Evolutionary conservation across 306 rosid species (phyloP).

Genomic region (Pyrus communis): DNA sequence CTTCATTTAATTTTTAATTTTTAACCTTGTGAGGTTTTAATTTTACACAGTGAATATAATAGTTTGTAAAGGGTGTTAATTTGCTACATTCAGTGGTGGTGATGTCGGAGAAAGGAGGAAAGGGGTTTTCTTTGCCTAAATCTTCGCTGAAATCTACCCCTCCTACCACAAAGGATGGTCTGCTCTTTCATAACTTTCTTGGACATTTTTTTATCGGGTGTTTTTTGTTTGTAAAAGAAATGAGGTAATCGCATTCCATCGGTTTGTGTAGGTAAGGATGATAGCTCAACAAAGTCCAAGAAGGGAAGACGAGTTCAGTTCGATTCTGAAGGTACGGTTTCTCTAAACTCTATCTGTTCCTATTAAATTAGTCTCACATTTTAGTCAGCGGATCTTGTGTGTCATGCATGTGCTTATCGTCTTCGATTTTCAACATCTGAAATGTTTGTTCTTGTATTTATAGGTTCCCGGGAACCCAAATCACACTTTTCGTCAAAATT

Average conservation of each 20-base stretch:
- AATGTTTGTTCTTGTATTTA: background rate
- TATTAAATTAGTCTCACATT: background rate
- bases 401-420: slow-evolving; percentile 1
- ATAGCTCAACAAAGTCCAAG: slow-evolving; percentile 51
- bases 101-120: slow-evolving; percentile 74
- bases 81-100: slow-evolving; percentile 7
- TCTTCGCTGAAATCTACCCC: slow-evolving; percentile 29
- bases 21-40: background rate
- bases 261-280: slow-evolving; percentile 52
- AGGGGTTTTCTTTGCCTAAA: slow-evolving; percentile 34
- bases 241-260: background rate
- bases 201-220: background rate
- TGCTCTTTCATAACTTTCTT: background rate
- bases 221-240: background rate
- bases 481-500: slow-evolving; percentile 17
- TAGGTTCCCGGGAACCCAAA: slow-evolving; percentile 29
- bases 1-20: background rate
- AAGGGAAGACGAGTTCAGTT: slow-evolving; percentile 77
- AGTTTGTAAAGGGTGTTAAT: background rate
- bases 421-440: background rate
- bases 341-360: background rate
- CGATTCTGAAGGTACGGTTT: slow-evolving; percentile 39
- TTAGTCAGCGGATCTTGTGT: background rate
- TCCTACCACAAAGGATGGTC: slow-evolving; percentile 19
- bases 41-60: background rate